Base-by-base conservation (phyloP, 768 basidiomycete species). In the Leccinum pellstonianum region DNA sequence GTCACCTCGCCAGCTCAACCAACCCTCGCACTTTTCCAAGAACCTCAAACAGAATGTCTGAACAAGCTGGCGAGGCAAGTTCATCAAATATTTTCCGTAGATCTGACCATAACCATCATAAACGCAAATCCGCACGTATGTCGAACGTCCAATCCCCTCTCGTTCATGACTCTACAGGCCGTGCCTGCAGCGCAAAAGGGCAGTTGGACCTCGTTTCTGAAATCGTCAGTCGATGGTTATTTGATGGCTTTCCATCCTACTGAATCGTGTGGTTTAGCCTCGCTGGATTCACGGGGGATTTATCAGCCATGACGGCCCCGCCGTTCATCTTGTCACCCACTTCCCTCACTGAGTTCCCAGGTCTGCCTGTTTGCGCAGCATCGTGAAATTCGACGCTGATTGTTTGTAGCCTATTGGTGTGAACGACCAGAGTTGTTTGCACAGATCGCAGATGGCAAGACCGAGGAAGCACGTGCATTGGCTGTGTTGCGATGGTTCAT, bases 401-500 rank as follows among this genome's bases (percentile, higher is more conserved):
- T 19, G 17, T 52, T 25, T 46, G 23, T 63, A 92, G 95, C 95
- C 0, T 97, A 98, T 75, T 98, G 96, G 96, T 93, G 94, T 70
- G 96, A 98, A 73, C 90, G 91, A 54, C 94, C 94, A 27, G 87
- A 87, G 56, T 78, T 94, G 56, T 98, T 99, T 69, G 86, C 94
- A 4, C 85, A 85, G 21, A 98, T 98, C 70, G 85, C 88, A 19
- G 86, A 88, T 64, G 93, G 87, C 5, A 80, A 79, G 70, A 84
- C 83, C 12, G 83, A 86, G 31, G 88, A 95, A 72, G 85, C 86
- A 2, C 81, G 95, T 53, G 81, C 86, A 3, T 77, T 91, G 54
- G 83, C 86, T 6, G 93, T 98, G n/a, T 80, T 98, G 49, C 85
- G 83, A 67, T 99, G 96, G 96, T 99, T 98, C 77, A 91, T 99